phyloP scores from a whole-genome alignment of 345 rosid species.

The Ceriops decandra region DNA sequence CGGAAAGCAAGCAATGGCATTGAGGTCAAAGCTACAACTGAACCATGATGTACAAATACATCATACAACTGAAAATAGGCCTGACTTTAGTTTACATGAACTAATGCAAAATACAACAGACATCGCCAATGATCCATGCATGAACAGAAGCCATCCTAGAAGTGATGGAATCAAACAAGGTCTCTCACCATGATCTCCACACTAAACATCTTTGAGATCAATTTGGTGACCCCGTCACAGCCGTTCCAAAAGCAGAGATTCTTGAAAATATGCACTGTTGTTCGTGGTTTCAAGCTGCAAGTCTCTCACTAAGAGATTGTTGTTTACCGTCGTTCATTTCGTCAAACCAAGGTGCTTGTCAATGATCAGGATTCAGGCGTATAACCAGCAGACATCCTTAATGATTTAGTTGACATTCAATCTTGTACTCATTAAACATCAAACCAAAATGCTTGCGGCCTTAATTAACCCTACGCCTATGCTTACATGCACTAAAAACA shows the following conservation, averaged over 20 bases:
- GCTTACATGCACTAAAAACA: constrained; percentile 58
- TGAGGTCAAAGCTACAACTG: too few relatives aligned
- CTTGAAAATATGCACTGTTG: constrained; percentile 56
- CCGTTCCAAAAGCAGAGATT: constrained; percentile 66
- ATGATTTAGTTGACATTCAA: constrained; percentile 57
- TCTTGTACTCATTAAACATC: constrained; percentile 50
- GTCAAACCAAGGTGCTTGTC: constrained; percentile 23
- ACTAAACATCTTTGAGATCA: constrained; percentile 47
- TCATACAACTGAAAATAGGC: too few relatives aligned
- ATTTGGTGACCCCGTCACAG: constrained; percentile 60
- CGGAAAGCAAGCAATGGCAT: too few relatives aligned
- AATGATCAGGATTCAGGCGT: constrained; percentile 19
- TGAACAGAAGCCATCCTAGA: constrained; percentile 58
- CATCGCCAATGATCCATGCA: constrained; percentile 63
- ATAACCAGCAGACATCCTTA: constrained; percentile 72
- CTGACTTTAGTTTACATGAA: too few relatives aligned
- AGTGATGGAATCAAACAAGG: constrained; percentile 62
- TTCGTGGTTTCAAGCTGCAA: constrained; percentile 54
- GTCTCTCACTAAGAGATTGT: constrained; percentile 49
- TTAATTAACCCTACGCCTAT: constrained; percentile 51
- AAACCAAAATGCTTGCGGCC: constrained; percentile 45
- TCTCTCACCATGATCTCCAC: constrained; percentile 69
- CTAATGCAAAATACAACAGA: background rate
- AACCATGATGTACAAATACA: too few relatives aligned
- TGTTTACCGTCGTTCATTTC: constrained; percentile 37